Conservation (phyloP, 169 alveolate species). For the Eimeria acervulina region DNA sequence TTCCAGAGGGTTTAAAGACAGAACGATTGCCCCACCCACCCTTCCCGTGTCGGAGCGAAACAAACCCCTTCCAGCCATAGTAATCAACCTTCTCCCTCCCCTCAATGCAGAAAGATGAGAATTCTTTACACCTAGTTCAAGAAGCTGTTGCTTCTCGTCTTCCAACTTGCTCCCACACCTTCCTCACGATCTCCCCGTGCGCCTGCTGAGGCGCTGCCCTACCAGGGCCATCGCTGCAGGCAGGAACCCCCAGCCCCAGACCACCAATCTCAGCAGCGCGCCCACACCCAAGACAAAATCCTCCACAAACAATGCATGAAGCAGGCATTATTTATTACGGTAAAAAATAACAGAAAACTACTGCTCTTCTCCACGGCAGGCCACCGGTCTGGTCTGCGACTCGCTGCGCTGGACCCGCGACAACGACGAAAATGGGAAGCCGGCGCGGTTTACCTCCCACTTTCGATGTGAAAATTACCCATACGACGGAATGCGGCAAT, state of each 20-base stretch:
- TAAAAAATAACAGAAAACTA: neutral
- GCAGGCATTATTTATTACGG: neutral
- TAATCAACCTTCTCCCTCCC: slow-evolving; percentile 51
- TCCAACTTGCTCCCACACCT: neutral
- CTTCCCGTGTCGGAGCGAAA: slow-evolving; percentile 22
- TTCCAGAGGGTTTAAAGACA: neutral
- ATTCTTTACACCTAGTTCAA: neutral
- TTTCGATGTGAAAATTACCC: neutral
- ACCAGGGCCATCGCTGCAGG: slow-evolving; percentile 40
- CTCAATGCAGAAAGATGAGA: neutral
- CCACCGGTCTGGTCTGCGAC: slow-evolving; percentile 70
- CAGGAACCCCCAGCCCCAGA: slow-evolving; percentile 36
- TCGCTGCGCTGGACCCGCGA: neutral
- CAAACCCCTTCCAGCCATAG: slow-evolving; percentile 1
- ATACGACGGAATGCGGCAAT: neutral
- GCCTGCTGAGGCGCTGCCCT: neutral
- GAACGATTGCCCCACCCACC: slow-evolving; percentile 59
- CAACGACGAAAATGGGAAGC: neutral
- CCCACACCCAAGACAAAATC: neutral
- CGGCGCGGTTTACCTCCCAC: neutral
- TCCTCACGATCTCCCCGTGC: slow-evolving; percentile 24
- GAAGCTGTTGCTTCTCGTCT: neutral
- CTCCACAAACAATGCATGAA: neutral
- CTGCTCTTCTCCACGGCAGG: slow-evolving; percentile 7
- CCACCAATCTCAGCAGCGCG: neutral